Percentiles rank a stretch among this genome's conserved stretches.
phyloP scores from a whole-genome alignment of 345 rosid genomes.

The Eucalyptus curtisii region DNA sequence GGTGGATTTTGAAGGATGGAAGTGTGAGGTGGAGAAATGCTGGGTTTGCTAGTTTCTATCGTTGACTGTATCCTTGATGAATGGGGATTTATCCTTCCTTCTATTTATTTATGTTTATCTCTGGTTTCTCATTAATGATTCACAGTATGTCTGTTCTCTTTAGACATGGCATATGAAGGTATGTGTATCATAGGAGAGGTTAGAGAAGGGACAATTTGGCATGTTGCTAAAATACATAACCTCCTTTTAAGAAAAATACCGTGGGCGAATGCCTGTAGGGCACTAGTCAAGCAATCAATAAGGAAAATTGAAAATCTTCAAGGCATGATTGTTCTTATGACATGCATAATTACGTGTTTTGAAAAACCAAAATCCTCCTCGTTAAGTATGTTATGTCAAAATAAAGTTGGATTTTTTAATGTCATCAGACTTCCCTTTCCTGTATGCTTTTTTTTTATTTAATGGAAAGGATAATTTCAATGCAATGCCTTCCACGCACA shows the following conservation, averaged over 20 bases:
- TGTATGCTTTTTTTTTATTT: neutral
- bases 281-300: neutral
- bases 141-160: neutral
- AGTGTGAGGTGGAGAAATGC: neutral
- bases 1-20: neutral
- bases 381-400: neutral
- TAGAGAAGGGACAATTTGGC: neutral
- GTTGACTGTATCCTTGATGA: neutral
- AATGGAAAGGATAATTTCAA: neutral
- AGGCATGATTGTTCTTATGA: neutral
- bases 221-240: neutral
- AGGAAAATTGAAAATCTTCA: neutral
- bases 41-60: neutral
- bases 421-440: neutral
- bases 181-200: neutral
- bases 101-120: neutral
- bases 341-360: neutral
- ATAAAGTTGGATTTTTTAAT: constrained; percentile 8
- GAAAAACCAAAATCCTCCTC: neutral
- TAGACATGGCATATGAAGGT: neutral
- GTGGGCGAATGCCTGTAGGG: neutral
- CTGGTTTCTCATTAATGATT: neutral
- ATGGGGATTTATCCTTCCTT: neutral
- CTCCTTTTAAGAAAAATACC: neutral
- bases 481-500: neutral